Conservation (phyloP, 495 filamentous ascomycete genomes). For the Penicillium soppii region DNA sequence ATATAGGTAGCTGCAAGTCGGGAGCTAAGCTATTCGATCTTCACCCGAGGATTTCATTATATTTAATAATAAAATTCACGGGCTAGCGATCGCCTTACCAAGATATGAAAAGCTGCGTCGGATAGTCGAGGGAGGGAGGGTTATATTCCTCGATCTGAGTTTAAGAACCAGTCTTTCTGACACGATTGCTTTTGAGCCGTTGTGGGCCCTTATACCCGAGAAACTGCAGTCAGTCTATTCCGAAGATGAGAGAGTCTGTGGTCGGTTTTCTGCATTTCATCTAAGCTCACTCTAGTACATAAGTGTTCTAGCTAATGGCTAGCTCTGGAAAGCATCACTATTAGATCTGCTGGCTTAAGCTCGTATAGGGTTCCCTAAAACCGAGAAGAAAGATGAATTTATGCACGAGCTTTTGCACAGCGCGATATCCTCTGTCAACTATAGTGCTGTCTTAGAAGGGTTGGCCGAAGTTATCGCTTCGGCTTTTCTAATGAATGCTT, state of each 20-base stretch:
- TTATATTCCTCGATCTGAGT: neutral
- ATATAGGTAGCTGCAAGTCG: neutral
- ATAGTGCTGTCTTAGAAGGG: neutral
- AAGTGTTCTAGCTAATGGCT: neutral
- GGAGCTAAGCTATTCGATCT: neutral
- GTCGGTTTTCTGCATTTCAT: slow-evolving; percentile 3
- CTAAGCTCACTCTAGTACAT: neutral
- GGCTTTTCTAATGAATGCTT: slow-evolving; percentile 7
- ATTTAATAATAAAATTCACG: neutral
- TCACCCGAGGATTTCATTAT: neutral
- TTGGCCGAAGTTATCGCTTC: slow-evolving; percentile 1
- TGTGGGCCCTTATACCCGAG: neutral
- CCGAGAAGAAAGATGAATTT: neutral
- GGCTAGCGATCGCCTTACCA: too few relatives aligned
- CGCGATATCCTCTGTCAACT: too few relatives aligned
- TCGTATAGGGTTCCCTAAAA: neutral
- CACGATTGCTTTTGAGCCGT: neutral
- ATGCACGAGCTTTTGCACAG: neutral
- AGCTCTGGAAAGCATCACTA: neutral
- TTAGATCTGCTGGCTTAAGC: neutral
- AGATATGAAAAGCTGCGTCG: neutral
- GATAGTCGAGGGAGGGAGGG: neutral
- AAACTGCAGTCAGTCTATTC: neutral
- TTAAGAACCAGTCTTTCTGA: neutral
- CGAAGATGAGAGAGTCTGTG: neutral